Percentiles rank a stretch among this genome's conserved stretches.
Evolutionary conservation across 768 basidiomycete genomes (phyloP).

Genomic region (Lactarius evosmus): DNA sequence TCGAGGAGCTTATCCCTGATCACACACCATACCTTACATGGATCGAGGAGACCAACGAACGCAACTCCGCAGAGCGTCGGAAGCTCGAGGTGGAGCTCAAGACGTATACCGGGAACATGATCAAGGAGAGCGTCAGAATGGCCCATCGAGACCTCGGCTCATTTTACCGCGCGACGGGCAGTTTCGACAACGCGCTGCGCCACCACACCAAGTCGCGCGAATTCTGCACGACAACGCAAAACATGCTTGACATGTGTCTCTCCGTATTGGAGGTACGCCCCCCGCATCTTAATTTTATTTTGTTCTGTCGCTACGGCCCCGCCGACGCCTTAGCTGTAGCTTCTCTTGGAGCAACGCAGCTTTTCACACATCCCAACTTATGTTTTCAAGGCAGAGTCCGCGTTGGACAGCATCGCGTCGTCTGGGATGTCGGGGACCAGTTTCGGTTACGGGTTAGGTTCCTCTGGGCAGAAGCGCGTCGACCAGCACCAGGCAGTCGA

Average conservation of each 20-base stretch:
- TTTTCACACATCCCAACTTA: conserved; percentile 89
- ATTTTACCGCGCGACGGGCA: conserved; percentile 71
- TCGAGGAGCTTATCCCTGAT: conserved; percentile 52
- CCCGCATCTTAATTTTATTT: background rate
- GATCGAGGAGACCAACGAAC: conserved; percentile 64
- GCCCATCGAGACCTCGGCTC: conserved; percentile 85
- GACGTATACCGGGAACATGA: conserved; percentile 94
- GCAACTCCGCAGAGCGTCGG: conserved; percentile 69
- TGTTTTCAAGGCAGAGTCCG: conserved; percentile 93
- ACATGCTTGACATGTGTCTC: conserved; percentile 91
- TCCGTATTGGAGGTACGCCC: conserved; percentile 68
- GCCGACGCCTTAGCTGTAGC: conserved; percentile 41
- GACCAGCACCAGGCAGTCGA: conserved; percentile 57
- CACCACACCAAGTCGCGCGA: conserved; percentile 91
- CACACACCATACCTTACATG: conserved; percentile 44
- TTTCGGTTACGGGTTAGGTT: conserved; percentile 29
- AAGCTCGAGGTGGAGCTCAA: conserved; percentile 92
- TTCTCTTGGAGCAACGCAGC: conserved; percentile 82
- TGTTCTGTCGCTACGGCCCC: background rate
- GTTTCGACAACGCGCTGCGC: conserved; percentile 66
- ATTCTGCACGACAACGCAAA: conserved; percentile 85
- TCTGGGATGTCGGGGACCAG: conserved; percentile 25
- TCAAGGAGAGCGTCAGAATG: conserved; percentile 98
- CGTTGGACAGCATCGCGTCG: conserved; percentile 61
- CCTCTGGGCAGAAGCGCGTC: conserved; percentile 42